Evolutionary conservation across 441 rosid genomes (phyloP).

Genomic region (Kokia cookei): DNA sequence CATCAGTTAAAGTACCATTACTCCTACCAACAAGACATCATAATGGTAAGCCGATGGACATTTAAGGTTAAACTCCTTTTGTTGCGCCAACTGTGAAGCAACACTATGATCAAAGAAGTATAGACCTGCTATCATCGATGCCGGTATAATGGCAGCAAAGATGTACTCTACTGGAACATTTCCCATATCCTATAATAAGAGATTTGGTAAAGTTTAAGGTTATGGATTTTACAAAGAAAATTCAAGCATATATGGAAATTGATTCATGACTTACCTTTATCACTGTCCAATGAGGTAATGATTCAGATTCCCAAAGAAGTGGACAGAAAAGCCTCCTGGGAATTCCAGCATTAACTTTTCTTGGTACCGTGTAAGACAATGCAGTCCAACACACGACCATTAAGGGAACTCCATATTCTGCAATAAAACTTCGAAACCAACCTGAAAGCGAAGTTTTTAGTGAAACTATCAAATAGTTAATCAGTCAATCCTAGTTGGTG

Average conservation of each 20-base stretch:
- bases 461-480: neutral
- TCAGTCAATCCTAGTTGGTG: neutral
- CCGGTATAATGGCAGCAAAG: conserved; percentile 67
- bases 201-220: neutral
- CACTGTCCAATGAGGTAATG: conserved; percentile 73
- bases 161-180: conserved; percentile 57
- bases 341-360: conserved; percentile 52
- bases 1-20: conserved; percentile 40
- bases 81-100: conserved; percentile 89
- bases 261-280: conserved; percentile 15
- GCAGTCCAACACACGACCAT: conserved; percentile 73
- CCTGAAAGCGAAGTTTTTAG: conserved; percentile 26
- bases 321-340: conserved; percentile 75
- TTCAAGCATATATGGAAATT: neutral
- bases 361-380: conserved; percentile 46
- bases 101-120: conserved; percentile 90
- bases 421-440: conserved; percentile 60
- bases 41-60: conserved; percentile 83
- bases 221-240: neutral
- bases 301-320: conserved; percentile 63
- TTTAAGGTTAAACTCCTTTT: conserved; percentile 75
- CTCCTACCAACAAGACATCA: conserved; percentile 63
- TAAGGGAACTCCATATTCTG: conserved; percentile 81
- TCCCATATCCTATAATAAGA: conserved; percentile 63
- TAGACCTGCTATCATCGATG: conserved; percentile 81